A percentile compares a stretch with the other conserved stretches of the same genome.
Evolutionary conservation across 2,329 filamentous ascomycete species (phyloP).

Genomic region (Ascochyta viciae-villosae): DNA sequence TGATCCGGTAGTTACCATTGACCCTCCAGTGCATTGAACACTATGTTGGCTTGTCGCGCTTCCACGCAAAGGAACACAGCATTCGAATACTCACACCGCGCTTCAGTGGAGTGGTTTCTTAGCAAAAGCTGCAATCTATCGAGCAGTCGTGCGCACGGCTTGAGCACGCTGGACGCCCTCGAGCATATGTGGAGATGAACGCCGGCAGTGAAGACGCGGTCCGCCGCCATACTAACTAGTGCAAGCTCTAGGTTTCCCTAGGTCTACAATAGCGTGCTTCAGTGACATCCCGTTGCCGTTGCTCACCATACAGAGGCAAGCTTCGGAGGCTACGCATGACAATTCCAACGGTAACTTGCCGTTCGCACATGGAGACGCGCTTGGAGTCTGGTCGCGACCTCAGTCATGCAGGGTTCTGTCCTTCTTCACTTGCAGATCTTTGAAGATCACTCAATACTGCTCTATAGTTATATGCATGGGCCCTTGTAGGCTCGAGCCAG

Average conservation of each 20-base stretch:
- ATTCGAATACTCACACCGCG: no score
- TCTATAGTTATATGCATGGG: background rate
- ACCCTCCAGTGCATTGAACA: background rate
- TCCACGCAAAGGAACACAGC: no score
- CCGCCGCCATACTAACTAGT: background rate
- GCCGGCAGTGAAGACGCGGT: constrained; percentile 1
- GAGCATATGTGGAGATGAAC: background rate
- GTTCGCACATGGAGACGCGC: background rate
- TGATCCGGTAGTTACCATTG: constrained; percentile 2
- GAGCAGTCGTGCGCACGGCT: background rate
- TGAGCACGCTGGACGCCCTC: background rate
- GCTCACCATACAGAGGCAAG: background rate
- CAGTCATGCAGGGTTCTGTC: background rate
- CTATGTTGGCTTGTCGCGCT: no score
- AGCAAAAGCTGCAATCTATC: background rate
- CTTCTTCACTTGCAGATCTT: background rate
- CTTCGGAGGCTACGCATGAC: background rate
- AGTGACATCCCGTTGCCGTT: constrained; percentile 3
- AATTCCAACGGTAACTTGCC: background rate
- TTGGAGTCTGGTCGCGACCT: background rate
- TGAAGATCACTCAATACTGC: constrained; percentile 2
- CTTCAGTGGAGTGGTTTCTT: no score
- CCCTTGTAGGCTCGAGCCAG: background rate
- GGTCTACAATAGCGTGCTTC: constrained; percentile 8
- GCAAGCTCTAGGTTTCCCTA: background rate